phyloP scores from a whole-genome alignment of 1,284 basidiomycete species.

The Flammula alnicola region DNA sequence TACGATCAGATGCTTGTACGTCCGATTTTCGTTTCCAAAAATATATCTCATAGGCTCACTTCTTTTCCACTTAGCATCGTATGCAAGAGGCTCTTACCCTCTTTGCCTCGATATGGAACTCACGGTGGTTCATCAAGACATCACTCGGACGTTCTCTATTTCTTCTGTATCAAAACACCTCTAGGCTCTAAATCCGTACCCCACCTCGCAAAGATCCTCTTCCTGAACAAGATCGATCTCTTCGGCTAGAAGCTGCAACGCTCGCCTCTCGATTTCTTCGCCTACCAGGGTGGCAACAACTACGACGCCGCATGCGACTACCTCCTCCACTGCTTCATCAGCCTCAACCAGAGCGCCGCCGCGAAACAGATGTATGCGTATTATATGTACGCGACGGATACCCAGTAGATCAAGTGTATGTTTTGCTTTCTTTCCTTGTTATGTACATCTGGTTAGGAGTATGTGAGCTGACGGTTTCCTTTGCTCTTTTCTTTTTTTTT shows the following conservation, averaged over 20 bases:
- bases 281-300: slow-evolving; percentile 78
- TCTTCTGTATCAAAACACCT: neutral
- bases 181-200: too few relatives aligned
- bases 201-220: slow-evolving; percentile 72
- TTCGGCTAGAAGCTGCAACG: slow-evolving; percentile 92
- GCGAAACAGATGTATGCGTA: slow-evolving; percentile 90
- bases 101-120: slow-evolving; percentile 97
- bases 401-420: slow-evolving; percentile 85
- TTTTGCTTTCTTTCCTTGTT: neutral
- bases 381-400: slow-evolving; percentile 90
- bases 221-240: slow-evolving; percentile 96
- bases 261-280: slow-evolving; percentile 90
- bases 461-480: too few relatives aligned
- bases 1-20: slow-evolving; percentile 93
- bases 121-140: slow-evolving; percentile 91
- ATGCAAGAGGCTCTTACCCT: slow-evolving; percentile 97
- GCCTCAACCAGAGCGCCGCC: slow-evolving; percentile 84
- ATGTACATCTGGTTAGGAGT: slow-evolving; percentile 7
- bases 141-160: slow-evolving; percentile 60
- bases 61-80: slow-evolving; percentile 81
- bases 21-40: slow-evolving; percentile 26
- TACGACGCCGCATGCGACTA: slow-evolving; percentile 88
- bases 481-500: too few relatives aligned
- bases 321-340: slow-evolving; percentile 85
- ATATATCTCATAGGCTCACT: slow-evolving; percentile 5